Conservation (phyloP, 306 rosid species). For the Lotus japonicus region DNA sequence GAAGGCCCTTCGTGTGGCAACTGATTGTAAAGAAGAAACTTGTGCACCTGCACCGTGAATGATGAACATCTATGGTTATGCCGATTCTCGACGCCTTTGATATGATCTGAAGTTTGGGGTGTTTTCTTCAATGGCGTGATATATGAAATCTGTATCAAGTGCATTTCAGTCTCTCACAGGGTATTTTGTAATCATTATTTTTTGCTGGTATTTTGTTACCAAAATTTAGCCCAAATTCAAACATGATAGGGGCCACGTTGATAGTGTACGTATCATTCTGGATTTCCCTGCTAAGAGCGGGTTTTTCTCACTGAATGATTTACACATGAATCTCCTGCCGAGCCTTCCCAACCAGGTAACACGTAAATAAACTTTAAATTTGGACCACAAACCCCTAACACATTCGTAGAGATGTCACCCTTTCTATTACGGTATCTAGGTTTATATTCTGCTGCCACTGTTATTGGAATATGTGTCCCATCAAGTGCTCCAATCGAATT, state of each 20-base stretch:
- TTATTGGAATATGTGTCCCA: no score
- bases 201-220: background rate
- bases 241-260: background rate
- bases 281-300: no score
- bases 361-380: no score
- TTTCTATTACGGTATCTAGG: no score
- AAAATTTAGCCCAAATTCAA: background rate
- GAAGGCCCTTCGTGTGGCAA: conserved; percentile 80
- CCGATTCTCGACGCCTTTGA: background rate
- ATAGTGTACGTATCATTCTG: no score
- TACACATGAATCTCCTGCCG: no score
- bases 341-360: no score
- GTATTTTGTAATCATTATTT: background rate
- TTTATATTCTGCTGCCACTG: no score
- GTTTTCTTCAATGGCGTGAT: background rate
- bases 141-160: background rate
- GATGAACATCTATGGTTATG: conserved; percentile 4
- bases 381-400: no score
- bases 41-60: conserved; percentile 18
- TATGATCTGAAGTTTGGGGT: background rate
- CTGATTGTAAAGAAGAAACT: conserved; percentile 32
- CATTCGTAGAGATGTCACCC: no score
- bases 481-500: no score
- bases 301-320: no score
- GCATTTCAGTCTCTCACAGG: background rate